A percentile compares a stretch with the other conserved stretches of the same genome.
These are phyloP conservation scores for Breviolum minutum DNA, from an alignment of 73 alveolate species.

Conservation along the genomic window DNA sequence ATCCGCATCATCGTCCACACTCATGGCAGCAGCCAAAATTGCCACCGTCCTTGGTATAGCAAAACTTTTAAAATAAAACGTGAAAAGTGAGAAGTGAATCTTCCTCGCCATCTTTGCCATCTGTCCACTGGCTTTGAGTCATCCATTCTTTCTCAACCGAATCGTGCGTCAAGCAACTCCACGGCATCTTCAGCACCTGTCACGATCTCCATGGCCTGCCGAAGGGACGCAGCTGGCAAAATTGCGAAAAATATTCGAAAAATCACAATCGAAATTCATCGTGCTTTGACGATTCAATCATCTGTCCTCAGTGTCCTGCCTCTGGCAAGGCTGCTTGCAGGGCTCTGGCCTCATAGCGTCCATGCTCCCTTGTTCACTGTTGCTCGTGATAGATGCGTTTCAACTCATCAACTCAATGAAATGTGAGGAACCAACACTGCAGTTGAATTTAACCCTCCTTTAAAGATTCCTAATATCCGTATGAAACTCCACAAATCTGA, in stretches of 20 bases:
- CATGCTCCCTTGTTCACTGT: too few relatives aligned
- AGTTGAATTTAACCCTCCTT: not conserved
- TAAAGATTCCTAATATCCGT: too few relatives aligned
- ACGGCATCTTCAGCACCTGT: constrained; percentile 86
- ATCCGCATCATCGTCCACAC: constrained; percentile 47
- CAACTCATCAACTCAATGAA: not conserved
- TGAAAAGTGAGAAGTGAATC: not conserved
- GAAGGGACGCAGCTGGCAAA: too few relatives aligned
- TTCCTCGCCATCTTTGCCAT: not conserved
- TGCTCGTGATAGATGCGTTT: too few relatives aligned
- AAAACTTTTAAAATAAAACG: not conserved
- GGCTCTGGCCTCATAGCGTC: not conserved
- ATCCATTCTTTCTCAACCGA: not conserved
- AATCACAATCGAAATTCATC: too few relatives aligned
- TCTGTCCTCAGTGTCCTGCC: not conserved
- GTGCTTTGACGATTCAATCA: too few relatives aligned
- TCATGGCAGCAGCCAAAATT: constrained; percentile 82
- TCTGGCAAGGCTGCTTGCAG: constrained; percentile 38
- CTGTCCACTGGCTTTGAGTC: too few relatives aligned
- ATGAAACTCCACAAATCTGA: too few relatives aligned
- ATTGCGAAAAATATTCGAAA: too few relatives aligned
- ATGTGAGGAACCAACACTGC: not conserved
- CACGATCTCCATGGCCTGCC: constrained; percentile 71
- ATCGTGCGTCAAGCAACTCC: constrained; percentile 17
- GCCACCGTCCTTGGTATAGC: constrained; percentile 64